Conservation (phyloP, 805 yeast genomes). For the Pichia nanzhaoensis region DNA sequence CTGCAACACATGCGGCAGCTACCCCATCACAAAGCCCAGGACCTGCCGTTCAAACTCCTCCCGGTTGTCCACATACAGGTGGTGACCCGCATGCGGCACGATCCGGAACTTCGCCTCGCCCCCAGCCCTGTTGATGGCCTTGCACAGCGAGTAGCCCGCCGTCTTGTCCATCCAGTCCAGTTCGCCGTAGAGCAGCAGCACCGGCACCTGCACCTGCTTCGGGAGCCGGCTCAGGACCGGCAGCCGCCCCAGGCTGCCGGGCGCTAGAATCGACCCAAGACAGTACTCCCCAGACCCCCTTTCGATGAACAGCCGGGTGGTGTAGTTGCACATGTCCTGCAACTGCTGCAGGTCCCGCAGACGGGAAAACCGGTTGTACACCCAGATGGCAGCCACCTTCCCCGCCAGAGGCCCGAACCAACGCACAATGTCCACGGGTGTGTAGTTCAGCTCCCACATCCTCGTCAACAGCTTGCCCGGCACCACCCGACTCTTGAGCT, state of each 20-base stretch:
- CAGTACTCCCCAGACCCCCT: constrained; percentile 63
- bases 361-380: constrained; percentile 39
- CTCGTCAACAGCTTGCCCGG: constrained; percentile 32
- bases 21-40: constrained; percentile 18
- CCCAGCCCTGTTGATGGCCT: constrained; percentile 26
- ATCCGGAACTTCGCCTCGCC: constrained; percentile 30
- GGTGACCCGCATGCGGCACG: constrained; percentile 45
- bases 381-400: constrained; percentile 46
- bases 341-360: constrained; percentile 26
- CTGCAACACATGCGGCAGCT: neutral
- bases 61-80: constrained; percentile 47
- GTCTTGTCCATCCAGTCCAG: constrained; percentile 64
- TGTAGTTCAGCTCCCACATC: constrained; percentile 47
- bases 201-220: constrained; percentile 33
- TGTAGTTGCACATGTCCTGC: constrained; percentile 45
- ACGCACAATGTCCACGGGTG: constrained; percentile 50
- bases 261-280: constrained; percentile 50
- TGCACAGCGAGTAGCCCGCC: constrained; percentile 45
- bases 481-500: constrained; percentile 28
- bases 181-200: constrained; percentile 61
- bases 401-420: constrained; percentile 49
- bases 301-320: constrained; percentile 44
- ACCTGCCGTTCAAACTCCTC: constrained; percentile 25
- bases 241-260: constrained; percentile 49
- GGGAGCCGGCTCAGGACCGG: constrained; percentile 52